These are phyloP conservation scores for Aspergillus sp. DNA, from an alignment of 2,329 filamentous ascomycete genomes.

Conservation along the genomic window DNA sequence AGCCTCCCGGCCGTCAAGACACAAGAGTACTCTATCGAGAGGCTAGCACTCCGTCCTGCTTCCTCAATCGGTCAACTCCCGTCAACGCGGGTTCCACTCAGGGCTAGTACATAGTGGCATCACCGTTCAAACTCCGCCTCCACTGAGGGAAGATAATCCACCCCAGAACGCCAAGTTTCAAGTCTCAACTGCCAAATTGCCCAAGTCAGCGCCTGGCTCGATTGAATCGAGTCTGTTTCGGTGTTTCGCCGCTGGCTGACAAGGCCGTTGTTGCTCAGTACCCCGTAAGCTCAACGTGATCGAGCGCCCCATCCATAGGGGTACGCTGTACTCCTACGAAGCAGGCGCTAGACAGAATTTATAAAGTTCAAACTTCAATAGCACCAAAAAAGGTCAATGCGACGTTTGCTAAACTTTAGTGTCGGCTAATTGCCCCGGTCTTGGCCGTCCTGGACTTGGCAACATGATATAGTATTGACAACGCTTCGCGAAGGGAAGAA, in stretches of 20 bases:
- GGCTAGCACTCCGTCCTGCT: background rate
- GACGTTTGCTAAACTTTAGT: background rate
- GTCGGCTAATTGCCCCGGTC: background rate
- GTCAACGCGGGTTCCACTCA: slow-evolving; percentile 5
- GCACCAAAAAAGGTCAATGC: background rate
- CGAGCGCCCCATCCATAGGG: no score
- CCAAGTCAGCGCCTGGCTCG: background rate
- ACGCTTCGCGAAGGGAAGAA: background rate
- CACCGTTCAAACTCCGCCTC: slow-evolving; percentile 22
- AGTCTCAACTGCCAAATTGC: no score
- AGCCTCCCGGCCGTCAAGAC: background rate
- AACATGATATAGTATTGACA: background rate
- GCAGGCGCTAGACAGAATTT: background rate
- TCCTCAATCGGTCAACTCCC: slow-evolving; percentile 11
- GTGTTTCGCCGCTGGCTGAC: no score
- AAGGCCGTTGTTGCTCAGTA: no score
- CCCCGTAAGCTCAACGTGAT: no score
- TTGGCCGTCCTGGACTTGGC: background rate
- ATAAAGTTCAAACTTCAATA: background rate
- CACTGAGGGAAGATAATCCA: background rate
- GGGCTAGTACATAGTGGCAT: background rate
- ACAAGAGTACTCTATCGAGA: no score
- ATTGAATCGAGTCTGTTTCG: background rate
- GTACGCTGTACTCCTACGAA: no score
- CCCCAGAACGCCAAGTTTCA: background rate